Evolutionary conservation across 1,284 basidiomycete species (phyloP), one percentile per base, ranked within the genome.

Genomic region (Trichosporon inkin): DNA sequence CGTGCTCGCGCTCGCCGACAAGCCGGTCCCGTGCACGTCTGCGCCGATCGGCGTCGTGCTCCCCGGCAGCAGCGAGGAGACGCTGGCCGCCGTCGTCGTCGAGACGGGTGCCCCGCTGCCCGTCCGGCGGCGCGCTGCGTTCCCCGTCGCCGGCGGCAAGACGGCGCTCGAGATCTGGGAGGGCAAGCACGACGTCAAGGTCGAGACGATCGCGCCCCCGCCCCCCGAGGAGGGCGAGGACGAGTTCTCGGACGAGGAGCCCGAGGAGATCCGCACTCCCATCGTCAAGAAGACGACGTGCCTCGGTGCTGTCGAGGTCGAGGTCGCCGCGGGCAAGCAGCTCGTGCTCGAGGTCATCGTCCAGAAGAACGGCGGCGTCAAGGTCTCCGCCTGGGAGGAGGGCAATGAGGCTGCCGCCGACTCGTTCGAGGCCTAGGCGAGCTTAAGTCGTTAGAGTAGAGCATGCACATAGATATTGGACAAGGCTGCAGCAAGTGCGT

Each of bases 121-220:
- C 37, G 85, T 85, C 35, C 82, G 92, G 61, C 81, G 93, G 55
- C 82, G 82, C 6, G 82, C 90, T 53, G 81, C 84, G 16, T 81
- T 96, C 67, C 85, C 88, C n/a, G 85, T 89, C 24, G 82, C 83
- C 36, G 77, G 86, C 6, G 76, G 75, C 44, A 80, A 78, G 57
- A 81, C 92, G 52, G 86, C 84, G 14, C 83, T 95, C 63, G 90
- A 94, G 77, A 79, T 98, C 41, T 93, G 90, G 86, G 90, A 98
- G 78, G 90, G 88, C 49, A 85, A 86, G 65, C 87, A 92, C 69
- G 84, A 84, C 13, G 83, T 97, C 71, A 86, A 88, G 69, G 80
- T 90, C 19, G 88, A 92, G 66, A 86, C 84, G 68, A 80, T 85
- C 51, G 65, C 59, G 47, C 64, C 64, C 19, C 72, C 78, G 38